These are phyloP conservation scores for Talaromyces ruber DNA, from an alignment of 495 filamentous ascomycete genomes.

Conservation along the genomic window DNA sequence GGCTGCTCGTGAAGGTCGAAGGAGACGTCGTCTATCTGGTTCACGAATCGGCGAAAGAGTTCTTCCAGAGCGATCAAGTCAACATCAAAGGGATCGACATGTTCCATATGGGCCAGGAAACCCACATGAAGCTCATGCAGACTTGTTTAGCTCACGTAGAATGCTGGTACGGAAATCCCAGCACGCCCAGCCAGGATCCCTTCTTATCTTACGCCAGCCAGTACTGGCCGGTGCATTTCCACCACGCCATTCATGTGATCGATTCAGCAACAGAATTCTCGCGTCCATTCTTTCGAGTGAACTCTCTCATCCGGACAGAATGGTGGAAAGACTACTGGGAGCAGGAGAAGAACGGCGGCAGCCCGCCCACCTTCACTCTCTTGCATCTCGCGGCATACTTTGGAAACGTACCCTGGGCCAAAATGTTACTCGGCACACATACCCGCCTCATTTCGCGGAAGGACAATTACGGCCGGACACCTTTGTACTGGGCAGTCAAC, in stretches of 20 bases:
- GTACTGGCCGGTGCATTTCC: slow-evolving; percentile 20
- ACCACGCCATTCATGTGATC: slow-evolving; percentile 10
- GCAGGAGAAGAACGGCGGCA: slow-evolving; percentile 17
- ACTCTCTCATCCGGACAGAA: slow-evolving; percentile 15
- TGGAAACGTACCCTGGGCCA: slow-evolving; percentile 18
- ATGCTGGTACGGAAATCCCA: slow-evolving; percentile 7
- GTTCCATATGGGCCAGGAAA: slow-evolving; percentile 15
- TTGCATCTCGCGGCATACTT: slow-evolving; percentile 31
- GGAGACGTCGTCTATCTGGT: slow-evolving; percentile 15
- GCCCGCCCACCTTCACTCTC: slow-evolving; percentile 19
- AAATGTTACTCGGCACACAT: slow-evolving; percentile 15
- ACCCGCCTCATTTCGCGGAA: slow-evolving; percentile 12
- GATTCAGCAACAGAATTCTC: slow-evolving; percentile 15
- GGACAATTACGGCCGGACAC: slow-evolving; percentile 11
- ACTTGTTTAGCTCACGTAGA: slow-evolving; percentile 18
- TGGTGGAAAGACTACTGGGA: slow-evolving; percentile 23
- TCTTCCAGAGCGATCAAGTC: slow-evolving; percentile 14
- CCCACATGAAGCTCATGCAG: slow-evolving; percentile 17
- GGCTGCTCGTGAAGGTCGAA: slow-evolving; percentile 13
- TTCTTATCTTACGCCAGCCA: slow-evolving; percentile 15
- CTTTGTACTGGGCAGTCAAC: slow-evolving; percentile 8
- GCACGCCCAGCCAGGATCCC: slow-evolving; percentile 7
- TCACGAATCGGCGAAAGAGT: slow-evolving; percentile 19
- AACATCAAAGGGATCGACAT: slow-evolving; percentile 19
- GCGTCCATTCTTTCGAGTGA: slow-evolving; percentile 15